These are phyloP conservation scores for Ettlia oleoabundans DNA, from an alignment of 139 green algal genomes.

Conservation along the genomic window DNA sequence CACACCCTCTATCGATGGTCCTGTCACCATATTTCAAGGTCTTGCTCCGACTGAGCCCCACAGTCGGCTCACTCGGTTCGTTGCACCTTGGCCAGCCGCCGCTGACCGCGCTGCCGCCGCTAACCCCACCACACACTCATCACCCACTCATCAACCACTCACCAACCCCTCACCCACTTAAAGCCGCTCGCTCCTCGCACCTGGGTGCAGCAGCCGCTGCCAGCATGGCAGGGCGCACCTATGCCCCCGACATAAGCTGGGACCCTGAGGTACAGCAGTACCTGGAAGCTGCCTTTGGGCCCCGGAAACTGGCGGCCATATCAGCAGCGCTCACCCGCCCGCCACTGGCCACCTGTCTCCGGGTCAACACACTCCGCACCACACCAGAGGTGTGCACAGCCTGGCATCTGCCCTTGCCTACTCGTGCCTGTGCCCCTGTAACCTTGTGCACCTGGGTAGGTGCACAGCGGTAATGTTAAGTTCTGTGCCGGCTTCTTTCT, in stretches of 20 bases:
- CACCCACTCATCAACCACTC: too few species aligned
- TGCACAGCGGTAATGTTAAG: not conserved
- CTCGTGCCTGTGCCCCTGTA: not conserved
- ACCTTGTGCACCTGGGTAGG: not conserved
- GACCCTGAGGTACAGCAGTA: constrained; percentile 58
- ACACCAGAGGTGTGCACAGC: constrained; percentile 46
- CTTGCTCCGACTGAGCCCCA: too few species aligned
- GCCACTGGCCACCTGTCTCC: constrained; percentile 69
- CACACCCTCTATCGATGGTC: too few species aligned
- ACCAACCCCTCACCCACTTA: not conserved
- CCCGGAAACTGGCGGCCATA: constrained; percentile 45
- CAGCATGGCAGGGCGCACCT: not conserved
- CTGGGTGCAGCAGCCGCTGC: not conserved
- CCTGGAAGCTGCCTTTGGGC: constrained; percentile 61
- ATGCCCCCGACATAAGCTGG: constrained; percentile 29
- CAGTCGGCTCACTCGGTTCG: too few species aligned
- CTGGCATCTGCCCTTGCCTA: not conserved
- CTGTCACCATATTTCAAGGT: too few species aligned
- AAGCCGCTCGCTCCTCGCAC: too few species aligned
- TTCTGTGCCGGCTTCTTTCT: too few species aligned
- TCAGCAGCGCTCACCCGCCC: constrained; percentile 56
- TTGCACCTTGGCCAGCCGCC: too few species aligned
- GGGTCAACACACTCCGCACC: constrained; percentile 72
- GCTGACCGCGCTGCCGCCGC: too few species aligned
- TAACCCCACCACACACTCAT: too few species aligned